phyloP scores from a whole-genome alignment of 2,329 filamentous ascomycete genomes.

The Chaetothyriales sp. region DNA sequence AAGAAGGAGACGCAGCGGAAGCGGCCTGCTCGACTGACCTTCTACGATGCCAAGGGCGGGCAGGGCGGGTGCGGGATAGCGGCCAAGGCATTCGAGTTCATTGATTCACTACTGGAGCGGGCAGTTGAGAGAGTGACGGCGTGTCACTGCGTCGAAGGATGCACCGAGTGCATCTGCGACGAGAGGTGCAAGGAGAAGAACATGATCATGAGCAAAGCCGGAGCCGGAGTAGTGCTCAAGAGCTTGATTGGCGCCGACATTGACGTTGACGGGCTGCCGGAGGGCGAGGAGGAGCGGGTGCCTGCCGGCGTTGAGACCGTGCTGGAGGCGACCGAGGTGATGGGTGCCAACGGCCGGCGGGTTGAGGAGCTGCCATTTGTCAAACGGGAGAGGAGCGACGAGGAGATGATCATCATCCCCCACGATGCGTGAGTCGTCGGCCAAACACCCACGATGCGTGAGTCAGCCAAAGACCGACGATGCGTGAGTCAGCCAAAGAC shows the following conservation, averaged over 20 bases:
- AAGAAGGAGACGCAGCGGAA: constrained; percentile 48
- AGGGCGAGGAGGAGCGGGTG: constrained; percentile 58
- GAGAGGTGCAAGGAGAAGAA: constrained; percentile 77
- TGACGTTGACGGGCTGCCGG: constrained; percentile 70
- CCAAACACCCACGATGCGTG: neutral
- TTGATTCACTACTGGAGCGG: constrained; percentile 62
- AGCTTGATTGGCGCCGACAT: constrained; percentile 62
- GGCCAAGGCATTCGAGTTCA: constrained; percentile 85
- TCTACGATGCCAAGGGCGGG: constrained; percentile 91
- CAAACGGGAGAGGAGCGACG: constrained; percentile 16
- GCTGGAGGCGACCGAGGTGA: constrained; percentile 55
- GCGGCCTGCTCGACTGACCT: constrained; percentile 73
- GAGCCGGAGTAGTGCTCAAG: constrained; percentile 67
- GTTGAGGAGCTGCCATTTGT: constrained; percentile 19
- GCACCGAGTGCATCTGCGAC: constrained; percentile 77
- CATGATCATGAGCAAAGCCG: constrained; percentile 85
- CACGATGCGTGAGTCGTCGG: too few relatives aligned
- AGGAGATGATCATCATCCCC: constrained; percentile 18
- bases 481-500: neutral
- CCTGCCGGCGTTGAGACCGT: constrained; percentile 72
- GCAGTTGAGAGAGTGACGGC: constrained; percentile 62
- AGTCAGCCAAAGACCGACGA: constrained; percentile 1
- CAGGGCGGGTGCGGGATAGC: constrained; percentile 71
- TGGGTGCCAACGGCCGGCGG: constrained; percentile 19
- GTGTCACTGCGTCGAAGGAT: constrained; percentile 67